Evolutionary conservation across 2,329 filamentous ascomycete genomes (phyloP).

Genomic region (Hypoxylon sp.): DNA sequence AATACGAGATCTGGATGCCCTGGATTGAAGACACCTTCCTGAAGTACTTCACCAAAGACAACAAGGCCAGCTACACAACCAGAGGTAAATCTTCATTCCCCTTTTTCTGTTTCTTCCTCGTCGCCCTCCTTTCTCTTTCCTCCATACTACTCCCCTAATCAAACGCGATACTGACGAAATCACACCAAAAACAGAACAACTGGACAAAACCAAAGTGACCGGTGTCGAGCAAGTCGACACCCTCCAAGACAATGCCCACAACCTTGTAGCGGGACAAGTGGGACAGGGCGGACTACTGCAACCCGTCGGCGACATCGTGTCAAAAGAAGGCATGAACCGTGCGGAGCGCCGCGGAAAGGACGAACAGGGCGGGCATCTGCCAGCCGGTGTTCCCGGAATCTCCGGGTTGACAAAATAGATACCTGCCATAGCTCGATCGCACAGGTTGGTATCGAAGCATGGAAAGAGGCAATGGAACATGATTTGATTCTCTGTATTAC

Average conservation of each 20-base stretch:
- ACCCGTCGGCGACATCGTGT: constrained; percentile 73
- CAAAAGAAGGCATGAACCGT: constrained; percentile 76
- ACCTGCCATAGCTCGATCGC: not conserved
- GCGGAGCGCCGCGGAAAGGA: constrained; percentile 75
- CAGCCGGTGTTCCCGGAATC: constrained; percentile 25
- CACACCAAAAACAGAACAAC: constrained; percentile 65
- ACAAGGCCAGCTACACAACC: constrained; percentile 79
- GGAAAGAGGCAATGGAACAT: not conserved
- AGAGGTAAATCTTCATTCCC: constrained; percentile 67
- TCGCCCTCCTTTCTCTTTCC: not conserved
- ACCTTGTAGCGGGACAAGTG: constrained; percentile 73
- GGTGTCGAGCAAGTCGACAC: constrained; percentile 76
- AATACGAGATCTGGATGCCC: constrained; percentile 82
- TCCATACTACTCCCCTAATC: constrained; percentile 5
- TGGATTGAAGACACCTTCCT: constrained; percentile 83
- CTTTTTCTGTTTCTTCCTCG: not conserved
- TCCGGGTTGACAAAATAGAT: constrained; percentile 29
- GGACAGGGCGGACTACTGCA: constrained; percentile 77
- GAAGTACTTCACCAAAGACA: constrained; percentile 80
- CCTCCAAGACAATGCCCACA: constrained; percentile 77
- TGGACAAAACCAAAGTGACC: constrained; percentile 79
- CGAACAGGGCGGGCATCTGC: constrained; percentile 67
- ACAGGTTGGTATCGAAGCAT: not conserved
- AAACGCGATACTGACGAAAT: not conserved
- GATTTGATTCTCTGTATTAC: not conserved